Base-by-base conservation (phyloP, 2,329 filamentous ascomycete genomes). In the Aureobasidium leucospermi region DNA sequence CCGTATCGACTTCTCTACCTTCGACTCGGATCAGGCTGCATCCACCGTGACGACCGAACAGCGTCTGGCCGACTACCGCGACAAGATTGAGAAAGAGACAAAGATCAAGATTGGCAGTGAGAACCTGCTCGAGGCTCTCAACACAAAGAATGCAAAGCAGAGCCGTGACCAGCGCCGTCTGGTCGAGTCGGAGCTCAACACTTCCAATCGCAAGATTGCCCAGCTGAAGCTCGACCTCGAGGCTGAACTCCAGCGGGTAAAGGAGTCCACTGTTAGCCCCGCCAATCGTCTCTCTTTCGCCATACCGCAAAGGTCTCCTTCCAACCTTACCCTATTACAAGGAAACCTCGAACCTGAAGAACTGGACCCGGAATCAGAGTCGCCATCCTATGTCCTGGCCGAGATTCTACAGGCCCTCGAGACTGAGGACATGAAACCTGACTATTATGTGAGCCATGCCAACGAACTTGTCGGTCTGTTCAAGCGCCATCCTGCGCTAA, bases 51-150 rank as follows among this genome's bases (percentile, higher is more conserved):
- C 80, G 9, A 81, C 85, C 13, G 90, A 96, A 71, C 85, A 90
- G 73, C 82, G 85, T 42, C 85, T 96, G 67, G 82, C 85, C 23
- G 79, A 84, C 55, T 81, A 96, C 63, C 86, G 88, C 68, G 92
- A 96, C 67, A 84, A 87, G 69, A 87, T 99, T 64, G 93, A 91
- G 66, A 93, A 95, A 68, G 95, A 99, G 76, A 86, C 92, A 76
- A 97, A 97, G 79, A 97, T 99, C 71, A 96, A 96, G 74, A 89
- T 93, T 68, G 94, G 94, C 19, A 96, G 93, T 60, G 94, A 99
- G 78, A 99, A 99, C 71, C 86, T 99, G 83, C 80, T 99, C 41
- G 94, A 99, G 76, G 94, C 94, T 11, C 77, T 99, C 65, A 90
- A 96, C 72, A 83, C 86, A 46, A 99, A 99, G 75, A 96, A 96